Conservation (phyloP, 257 asterid genomes). For the Cinchona pubescens region DNA sequence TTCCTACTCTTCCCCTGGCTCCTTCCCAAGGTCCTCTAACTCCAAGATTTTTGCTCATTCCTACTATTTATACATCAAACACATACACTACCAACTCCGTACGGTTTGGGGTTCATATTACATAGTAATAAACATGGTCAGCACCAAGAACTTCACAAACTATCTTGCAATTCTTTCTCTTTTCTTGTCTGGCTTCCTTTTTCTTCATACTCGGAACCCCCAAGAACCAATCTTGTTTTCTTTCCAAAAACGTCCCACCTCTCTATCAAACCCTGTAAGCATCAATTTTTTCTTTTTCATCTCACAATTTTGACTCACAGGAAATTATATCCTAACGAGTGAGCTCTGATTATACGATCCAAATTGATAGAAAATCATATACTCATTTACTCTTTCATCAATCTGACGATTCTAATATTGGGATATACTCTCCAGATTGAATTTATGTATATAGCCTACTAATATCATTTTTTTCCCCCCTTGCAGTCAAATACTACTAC, state of each 20-base stretch:
- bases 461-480: neutral
- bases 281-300: neutral
- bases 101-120: neutral
- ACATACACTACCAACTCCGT: neutral
- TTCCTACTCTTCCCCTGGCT: conserved; percentile 11
- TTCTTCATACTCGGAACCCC: conserved; percentile 33
- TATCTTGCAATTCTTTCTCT: conserved; percentile 33
- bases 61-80: neutral
- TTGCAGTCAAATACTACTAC: neutral
- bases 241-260: neutral
- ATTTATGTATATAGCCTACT: too few species aligned
- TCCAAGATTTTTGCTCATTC: neutral
- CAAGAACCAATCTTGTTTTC: neutral
- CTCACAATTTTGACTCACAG: neutral
- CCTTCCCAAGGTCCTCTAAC: neutral
- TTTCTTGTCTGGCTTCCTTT: conserved; percentile 21
- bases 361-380: too few species aligned
- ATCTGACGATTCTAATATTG: too few species aligned
- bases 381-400: too few species aligned
- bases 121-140: conserved; percentile 30
- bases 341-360: too few species aligned
- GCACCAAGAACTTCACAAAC: conserved; percentile 31
- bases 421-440: too few species aligned
- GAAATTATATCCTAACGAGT: too few species aligned
- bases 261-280: conserved; percentile 22